phyloP scores from a whole-genome alignment of 2,329 filamentous ascomycete species.

The Sarocladium kiliense region DNA sequence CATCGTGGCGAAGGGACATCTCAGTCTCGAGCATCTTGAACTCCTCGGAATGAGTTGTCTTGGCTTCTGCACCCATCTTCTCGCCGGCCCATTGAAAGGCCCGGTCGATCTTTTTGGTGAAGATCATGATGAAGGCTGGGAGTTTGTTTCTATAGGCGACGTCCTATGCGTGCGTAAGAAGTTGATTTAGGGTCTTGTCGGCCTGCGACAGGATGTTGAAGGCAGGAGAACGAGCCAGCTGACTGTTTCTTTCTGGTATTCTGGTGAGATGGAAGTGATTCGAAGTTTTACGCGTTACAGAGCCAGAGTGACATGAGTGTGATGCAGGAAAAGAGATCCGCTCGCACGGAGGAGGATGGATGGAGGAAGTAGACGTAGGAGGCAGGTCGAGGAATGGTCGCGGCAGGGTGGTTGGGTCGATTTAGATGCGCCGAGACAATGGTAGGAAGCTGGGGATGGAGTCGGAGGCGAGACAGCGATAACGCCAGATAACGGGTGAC shows the following conservation, averaged over 20 bases:
- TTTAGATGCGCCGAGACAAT: background rate
- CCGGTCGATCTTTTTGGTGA: conserved; percentile 84
- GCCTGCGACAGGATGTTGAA: background rate
- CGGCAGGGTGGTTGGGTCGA: conserved; percentile 2
- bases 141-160: no score
- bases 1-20: conserved; percentile 84
- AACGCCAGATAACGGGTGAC: background rate
- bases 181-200: background rate
- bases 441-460: background rate
- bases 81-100: conserved; percentile 98
- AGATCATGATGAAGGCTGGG: conserved; percentile 37
- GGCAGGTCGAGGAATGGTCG: background rate
- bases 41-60: conserved; percentile 81
- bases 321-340: background rate
- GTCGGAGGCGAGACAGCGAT: background rate
- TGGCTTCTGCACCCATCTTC: conserved; percentile 88
- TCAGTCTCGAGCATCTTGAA: conserved; percentile 87
- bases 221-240: no score
- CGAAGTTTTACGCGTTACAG: background rate
- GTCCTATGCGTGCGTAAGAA: background rate
- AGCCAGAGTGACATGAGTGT: no score
- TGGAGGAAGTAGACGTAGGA: background rate
- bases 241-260: no score
- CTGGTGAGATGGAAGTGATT: background rate
- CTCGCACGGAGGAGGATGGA: background rate